Evolutionary conservation across 2,329 filamentous ascomycete species (phyloP).

Genomic region (Epichloe uncinata): DNA sequence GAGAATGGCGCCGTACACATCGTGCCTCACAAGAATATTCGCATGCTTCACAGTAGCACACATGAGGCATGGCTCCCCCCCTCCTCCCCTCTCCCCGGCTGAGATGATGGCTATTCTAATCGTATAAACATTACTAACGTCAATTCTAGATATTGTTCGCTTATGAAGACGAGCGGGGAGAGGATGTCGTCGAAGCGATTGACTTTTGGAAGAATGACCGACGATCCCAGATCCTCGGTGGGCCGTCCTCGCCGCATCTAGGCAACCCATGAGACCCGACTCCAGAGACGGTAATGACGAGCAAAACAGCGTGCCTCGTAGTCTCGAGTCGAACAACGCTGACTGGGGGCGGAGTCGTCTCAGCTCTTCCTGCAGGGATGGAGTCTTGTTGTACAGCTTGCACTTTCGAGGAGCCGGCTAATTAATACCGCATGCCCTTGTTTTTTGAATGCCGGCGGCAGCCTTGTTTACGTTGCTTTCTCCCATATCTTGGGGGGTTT

Average conservation of each 20-base stretch:
- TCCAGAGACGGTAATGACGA: background rate
- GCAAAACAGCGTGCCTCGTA: background rate
- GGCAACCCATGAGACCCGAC: background rate
- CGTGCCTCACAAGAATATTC: conserved; percentile 88
- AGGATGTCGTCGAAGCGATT: conserved; percentile 85
- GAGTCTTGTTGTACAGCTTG: conserved; percentile 15
- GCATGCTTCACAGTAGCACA: conserved; percentile 94
- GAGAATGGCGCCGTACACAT: conserved; percentile 93
- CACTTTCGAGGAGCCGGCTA: background rate
- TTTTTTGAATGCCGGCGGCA: background rate
- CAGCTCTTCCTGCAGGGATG: conserved; percentile 10
- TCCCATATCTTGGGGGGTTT: background rate
- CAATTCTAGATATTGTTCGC: conserved; percentile 74
- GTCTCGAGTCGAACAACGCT: background rate
- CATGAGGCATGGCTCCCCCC: conserved; percentile 59
- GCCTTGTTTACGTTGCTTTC: conserved; percentile 1
- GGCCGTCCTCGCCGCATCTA: conserved; percentile 4
- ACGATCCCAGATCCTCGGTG: conserved; percentile 28
- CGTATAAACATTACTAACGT: background rate
- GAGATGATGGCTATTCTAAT: no score
- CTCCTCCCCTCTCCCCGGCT: no score
- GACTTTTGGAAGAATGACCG: conserved; percentile 81
- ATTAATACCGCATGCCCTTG: background rate
- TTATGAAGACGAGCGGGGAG: conserved; percentile 88
- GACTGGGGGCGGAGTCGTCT: conserved; percentile 6